phyloP scores from a whole-genome alignment of 139 green algal genomes.

The Picochlorum sp. region DNA sequence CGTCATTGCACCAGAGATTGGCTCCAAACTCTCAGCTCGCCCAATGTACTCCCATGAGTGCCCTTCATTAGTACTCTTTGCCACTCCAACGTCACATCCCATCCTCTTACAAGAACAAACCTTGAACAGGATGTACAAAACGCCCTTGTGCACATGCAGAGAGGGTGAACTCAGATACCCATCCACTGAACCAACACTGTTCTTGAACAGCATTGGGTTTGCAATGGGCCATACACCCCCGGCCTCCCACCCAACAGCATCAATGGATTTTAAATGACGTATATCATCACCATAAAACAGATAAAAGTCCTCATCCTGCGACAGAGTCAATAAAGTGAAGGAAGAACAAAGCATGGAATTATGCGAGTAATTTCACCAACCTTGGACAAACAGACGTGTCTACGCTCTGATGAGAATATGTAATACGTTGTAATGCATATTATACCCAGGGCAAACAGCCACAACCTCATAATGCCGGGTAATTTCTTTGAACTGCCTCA shows the following conservation, averaged over 20 bases:
- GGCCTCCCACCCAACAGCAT: background rate
- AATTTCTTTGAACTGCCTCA: too few species aligned
- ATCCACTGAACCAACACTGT: background rate
- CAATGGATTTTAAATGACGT: constrained; percentile 10
- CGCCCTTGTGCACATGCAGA: background rate
- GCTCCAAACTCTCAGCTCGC: background rate
- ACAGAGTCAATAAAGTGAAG: background rate
- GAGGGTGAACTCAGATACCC: background rate
- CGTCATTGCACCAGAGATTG: background rate
- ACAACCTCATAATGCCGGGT: too few species aligned
- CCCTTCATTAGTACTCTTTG: constrained; percentile 9
- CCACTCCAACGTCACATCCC: constrained; percentile 6
- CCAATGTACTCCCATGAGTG: constrained; percentile 13
- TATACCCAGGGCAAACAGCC: too few species aligned
- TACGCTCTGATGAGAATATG: too few species aligned
- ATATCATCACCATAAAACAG: constrained; percentile 11
- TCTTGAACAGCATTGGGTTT: constrained; percentile 19
- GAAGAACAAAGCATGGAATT: background rate
- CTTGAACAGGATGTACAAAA: constrained; percentile 17
- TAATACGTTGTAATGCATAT: too few species aligned
- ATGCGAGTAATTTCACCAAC: background rate
- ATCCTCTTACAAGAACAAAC: background rate
- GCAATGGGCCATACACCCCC: constrained; percentile 12
- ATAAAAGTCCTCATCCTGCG: constrained; percentile 5
- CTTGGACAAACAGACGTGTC: too few species aligned